A percentile compares a stretch with the other conserved stretches of the same genome.
phyloP scores from a whole-genome alignment of 305 asterid species.

The Fraxinus sp. region DNA sequence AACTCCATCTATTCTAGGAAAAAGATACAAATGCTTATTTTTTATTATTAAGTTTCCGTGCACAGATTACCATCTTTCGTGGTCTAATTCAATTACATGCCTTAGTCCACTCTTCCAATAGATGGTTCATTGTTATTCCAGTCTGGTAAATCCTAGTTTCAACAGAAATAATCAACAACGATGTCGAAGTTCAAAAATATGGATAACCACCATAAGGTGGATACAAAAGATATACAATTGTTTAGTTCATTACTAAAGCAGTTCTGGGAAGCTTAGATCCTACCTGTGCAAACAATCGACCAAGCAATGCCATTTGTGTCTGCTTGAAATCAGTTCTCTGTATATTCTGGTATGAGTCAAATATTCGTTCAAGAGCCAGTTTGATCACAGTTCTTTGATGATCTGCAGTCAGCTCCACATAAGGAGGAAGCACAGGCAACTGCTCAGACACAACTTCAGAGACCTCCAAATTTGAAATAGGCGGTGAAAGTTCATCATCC shows the following conservation, averaged over 20 bases:
- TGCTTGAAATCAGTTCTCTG: slow-evolving; percentile 59
- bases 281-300: slow-evolving; percentile 94
- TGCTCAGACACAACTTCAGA: slow-evolving; percentile 52
- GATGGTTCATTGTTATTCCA: slow-evolving; percentile 5
- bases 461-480: slow-evolving; percentile 42
- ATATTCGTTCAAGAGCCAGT: slow-evolving; percentile 70
- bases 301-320: slow-evolving; percentile 77
- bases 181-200: slow-evolving; percentile 16
- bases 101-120: neutral
- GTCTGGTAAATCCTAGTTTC: slow-evolving; percentile 21
- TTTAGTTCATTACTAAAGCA: slow-evolving; percentile 19
- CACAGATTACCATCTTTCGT: neutral
- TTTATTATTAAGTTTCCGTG: neutral
- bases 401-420: slow-evolving; percentile 57
- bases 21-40: neutral
- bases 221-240: neutral
- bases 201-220: slow-evolving; percentile 26
- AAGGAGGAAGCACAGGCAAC: slow-evolving; percentile 63
- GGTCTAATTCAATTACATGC: neutral
- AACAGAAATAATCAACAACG: slow-evolving; percentile 23
- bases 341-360: slow-evolving; percentile 60
- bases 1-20: neutral
- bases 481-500: slow-evolving; percentile 59
- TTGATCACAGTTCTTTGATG: slow-evolving; percentile 52
- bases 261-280: slow-evolving; percentile 33